Evolutionary conservation across 441 rosid species (phyloP), one percentile per base, ranked within the genome.

Genomic region (Hura crepitans): DNA sequence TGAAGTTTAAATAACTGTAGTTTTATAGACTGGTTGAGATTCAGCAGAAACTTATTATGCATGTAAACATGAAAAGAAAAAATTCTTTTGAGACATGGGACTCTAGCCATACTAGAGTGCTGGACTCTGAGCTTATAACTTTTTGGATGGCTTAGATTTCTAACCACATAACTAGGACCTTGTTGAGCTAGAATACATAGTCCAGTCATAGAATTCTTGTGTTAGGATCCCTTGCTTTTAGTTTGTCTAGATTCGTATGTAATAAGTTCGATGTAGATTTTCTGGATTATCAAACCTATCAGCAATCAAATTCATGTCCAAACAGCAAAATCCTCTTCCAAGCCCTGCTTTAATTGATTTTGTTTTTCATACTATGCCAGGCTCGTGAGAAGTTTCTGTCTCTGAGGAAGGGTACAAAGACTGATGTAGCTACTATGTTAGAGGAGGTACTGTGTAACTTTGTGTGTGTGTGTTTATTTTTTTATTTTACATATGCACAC

Each of bases 361-460:
- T 50, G 2, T 2, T 60, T 35, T 42, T 57, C 14, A 27, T 71
- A 39, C 45, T 20, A 47, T 71, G 62, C 33, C 46, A 96, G 99
- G 93, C 93, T 74, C 97, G 99, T 68, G 99, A 96, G 82, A 96
- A 91, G 85, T 96, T 91, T 83, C 84, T 96, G 68, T 89, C 99
- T 25, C 74, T 96, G 80, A 90, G 93, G 90, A 96, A 96, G 82
- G 97, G 98, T 75, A 93, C 98, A 45, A 90, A 80, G 83, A 77
- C 75, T 75, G 93, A 89, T 43, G 84, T 93, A 65, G 97, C 97
- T 62, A 70, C 80, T 74, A 77, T 82, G 73, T 82, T 93, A 65
- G 97, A 96, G 82, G 97, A 93, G 95, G 98, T 96, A 84, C 65
- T 65, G 37, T 76, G 69, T 62, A 58, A 69, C 61, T n/a, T n/a